A percentile compares a stretch with the other conserved stretches of the same genome.
Conservation (phyloP, 805 yeast species). For the Hyphopichia homilentoma region DNA sequence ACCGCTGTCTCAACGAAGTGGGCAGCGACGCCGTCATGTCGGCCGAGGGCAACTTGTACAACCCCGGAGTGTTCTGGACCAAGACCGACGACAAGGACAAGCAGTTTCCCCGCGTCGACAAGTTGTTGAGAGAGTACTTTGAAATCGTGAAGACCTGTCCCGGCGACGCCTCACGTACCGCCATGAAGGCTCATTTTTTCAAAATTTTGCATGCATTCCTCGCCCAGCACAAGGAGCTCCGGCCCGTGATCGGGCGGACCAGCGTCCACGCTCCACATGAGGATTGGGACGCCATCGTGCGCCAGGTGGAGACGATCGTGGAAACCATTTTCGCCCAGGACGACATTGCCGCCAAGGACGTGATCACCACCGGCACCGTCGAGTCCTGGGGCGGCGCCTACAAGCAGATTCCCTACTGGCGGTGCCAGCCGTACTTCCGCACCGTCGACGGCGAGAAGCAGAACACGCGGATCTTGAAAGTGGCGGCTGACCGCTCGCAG, state of each 20-base stretch:
- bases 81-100: constrained; percentile 48
- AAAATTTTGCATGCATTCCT: constrained; percentile 81
- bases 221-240: constrained; percentile 68
- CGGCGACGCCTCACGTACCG: constrained; percentile 70
- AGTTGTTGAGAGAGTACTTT: constrained; percentile 77
- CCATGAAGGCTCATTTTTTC: constrained; percentile 92
- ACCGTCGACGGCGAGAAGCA: constrained; percentile 72
- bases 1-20: constrained; percentile 60
- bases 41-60: constrained; percentile 91
- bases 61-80: constrained; percentile 86
- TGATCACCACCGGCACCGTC: constrained; percentile 47
- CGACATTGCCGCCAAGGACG: constrained; percentile 55
- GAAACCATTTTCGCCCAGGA: constrained; percentile 47
- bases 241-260: constrained; percentile 63
- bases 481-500: constrained; percentile 34
- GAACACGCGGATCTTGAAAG: constrained; percentile 32
- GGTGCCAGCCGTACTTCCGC: constrained; percentile 94
- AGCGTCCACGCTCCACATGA: constrained; percentile 35
- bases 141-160: constrained; percentile 66
- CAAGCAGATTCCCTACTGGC: constrained; percentile 85
- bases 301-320: constrained; percentile 65
- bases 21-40: constrained; percentile 92
- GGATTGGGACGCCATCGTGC: constrained; percentile 51
- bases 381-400: constrained; percentile 80
- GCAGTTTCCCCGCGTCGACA: constrained; percentile 83